Conservation (phyloP, 768 basidiomycete genomes). For the Psilocybe azurescens region DNA sequence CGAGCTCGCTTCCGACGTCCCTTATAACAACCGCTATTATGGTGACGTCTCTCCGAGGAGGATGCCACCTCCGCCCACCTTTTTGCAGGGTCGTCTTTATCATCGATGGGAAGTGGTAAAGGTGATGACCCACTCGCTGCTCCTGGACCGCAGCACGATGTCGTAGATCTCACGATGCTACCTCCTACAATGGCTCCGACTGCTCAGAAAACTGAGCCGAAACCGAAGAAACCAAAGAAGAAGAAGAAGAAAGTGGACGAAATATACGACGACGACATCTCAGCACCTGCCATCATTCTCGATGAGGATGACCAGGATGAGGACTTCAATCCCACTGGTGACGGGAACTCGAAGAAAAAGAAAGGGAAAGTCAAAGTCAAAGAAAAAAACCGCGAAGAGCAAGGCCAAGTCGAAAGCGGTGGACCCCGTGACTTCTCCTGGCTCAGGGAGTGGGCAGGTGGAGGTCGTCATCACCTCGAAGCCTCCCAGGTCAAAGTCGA, state of each 20-base stretch:
- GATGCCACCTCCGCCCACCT: conserved; percentile 43
- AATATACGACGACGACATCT: background rate
- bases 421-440: background rate
- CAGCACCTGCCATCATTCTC: conserved; percentile 12
- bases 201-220: conserved; percentile 18
- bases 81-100: conserved; percentile 53
- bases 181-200: conserved; percentile 27
- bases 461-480: conserved; percentile 32
- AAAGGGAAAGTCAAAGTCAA: conserved; percentile 19
- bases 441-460: conserved; percentile 13
- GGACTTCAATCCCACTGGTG: conserved; percentile 27
- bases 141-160: conserved; percentile 16
- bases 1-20: conserved; percentile 25
- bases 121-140: background rate
- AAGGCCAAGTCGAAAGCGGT: conserved; percentile 18
- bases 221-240: conserved; percentile 34
- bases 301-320: conserved; percentile 35
- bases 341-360: conserved; percentile 18
- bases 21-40: conserved; percentile 7
- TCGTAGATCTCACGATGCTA: conserved; percentile 36
- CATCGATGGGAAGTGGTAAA: conserved; percentile 25
- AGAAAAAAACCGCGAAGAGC: conserved; percentile 23
- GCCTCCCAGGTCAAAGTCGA: conserved; percentile 19
- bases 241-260: conserved; percentile 22
- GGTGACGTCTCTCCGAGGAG: conserved; percentile 14